Percentiles rank a stretch among this genome's conserved stretches.
phyloP scores from a whole-genome alignment of 805 yeast species.

The Komagataella populi region DNA sequence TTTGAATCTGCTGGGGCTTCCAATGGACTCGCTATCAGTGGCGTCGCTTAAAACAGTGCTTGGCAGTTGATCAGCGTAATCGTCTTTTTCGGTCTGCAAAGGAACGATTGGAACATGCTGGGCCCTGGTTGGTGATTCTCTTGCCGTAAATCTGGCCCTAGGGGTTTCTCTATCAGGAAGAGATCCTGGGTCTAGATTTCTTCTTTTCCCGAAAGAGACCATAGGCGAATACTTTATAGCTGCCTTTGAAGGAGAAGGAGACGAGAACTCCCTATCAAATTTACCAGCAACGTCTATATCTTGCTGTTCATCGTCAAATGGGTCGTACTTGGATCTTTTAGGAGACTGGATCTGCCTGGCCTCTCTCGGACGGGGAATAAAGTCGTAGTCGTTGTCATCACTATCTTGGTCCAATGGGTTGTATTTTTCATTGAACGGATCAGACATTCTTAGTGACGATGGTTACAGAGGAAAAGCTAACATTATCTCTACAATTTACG shows the following conservation, averaged over 20 bases:
- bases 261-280: not conserved
- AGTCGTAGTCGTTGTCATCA: not conserved
- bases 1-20: conserved; percentile 10
- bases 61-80: conserved; percentile 18
- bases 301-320: not conserved
- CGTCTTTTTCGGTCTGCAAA: conserved; percentile 24
- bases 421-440: not conserved
- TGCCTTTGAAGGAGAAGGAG: conserved; percentile 19
- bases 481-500: not conserved
- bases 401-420: not conserved
- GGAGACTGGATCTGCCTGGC: not conserved
- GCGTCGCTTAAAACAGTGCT: conserved; percentile 23
- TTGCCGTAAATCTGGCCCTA: conserved; percentile 51
- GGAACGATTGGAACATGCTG: conserved; percentile 30
- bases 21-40: conserved; percentile 11
- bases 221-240: conserved; percentile 17
- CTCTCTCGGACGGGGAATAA: not conserved
- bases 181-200: conserved; percentile 16
- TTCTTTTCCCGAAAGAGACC: conserved; percentile 20
- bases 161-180: conserved; percentile 26
- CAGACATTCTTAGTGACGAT: not conserved
- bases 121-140: conserved; percentile 61
- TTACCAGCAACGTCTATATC: not conserved
- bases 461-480: not conserved
- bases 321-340: not conserved